Percentiles rank a stretch among this genome's conserved stretches.
Conservation (phyloP, 352 stramenopile species). For the Peronospora belbahrii region DNA sequence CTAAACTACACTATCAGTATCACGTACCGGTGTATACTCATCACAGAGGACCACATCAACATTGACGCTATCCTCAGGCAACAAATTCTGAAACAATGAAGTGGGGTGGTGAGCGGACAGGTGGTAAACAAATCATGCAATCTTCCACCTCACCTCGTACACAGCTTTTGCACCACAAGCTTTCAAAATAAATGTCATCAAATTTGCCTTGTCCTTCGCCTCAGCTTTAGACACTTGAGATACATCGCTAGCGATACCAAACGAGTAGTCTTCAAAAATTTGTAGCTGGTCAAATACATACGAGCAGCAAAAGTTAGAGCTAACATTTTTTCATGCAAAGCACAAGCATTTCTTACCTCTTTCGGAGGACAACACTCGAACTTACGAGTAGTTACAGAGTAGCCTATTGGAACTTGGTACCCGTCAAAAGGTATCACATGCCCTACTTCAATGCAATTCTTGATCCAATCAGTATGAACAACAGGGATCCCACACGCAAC, state of each 20-base stretch:
- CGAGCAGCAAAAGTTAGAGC: constrained; percentile 7
- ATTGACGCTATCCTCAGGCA: constrained; percentile 19
- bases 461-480: constrained; percentile 75
- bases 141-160: constrained; percentile 33
- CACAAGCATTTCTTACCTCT: too few relatives aligned
- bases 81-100: constrained; percentile 34
- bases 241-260: constrained; percentile 58
- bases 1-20: not conserved
- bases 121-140: not conserved
- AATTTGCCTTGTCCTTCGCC: constrained; percentile 33
- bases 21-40: constrained; percentile 56
- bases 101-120: not conserved
- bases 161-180: constrained; percentile 53
- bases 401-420: constrained; percentile 61
- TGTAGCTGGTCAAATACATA: constrained; percentile 29
- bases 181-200: constrained; percentile 55
- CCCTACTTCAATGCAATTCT: constrained; percentile 44
- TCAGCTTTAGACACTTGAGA: constrained; percentile 20
- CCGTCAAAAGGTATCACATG: constrained; percentile 55
- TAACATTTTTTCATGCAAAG: not conserved
- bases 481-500: constrained; percentile 76
- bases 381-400: constrained; percentile 50
- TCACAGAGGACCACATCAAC: constrained; percentile 66
- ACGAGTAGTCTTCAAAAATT: constrained; percentile 52
- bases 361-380: constrained; percentile 45